Evolutionary conservation across 768 basidiomycete species (phyloP).

Genomic region (Pulveroboletus frians): DNA sequence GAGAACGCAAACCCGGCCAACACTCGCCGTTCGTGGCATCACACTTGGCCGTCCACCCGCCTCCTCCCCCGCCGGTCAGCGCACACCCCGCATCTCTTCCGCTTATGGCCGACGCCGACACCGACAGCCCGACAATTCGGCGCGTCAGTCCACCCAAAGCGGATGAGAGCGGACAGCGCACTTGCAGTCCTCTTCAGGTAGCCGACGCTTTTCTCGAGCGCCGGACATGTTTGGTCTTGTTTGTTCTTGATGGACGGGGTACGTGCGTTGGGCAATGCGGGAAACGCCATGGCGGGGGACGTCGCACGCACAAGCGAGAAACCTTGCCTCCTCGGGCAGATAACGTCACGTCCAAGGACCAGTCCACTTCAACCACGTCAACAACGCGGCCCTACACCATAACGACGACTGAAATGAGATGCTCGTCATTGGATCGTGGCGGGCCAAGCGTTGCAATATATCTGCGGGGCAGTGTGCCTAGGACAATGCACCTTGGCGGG

Average conservation of each 20-base stretch:
- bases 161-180: background rate
- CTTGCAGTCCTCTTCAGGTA: no score
- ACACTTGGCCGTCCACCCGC: background rate
- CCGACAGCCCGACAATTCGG: background rate
- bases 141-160: background rate
- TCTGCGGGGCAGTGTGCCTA: background rate
- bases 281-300: background rate
- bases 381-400: no score
- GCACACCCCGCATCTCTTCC: no score
- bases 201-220: background rate
- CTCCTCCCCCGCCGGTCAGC: no score
- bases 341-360: no score
- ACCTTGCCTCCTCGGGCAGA: background rate
- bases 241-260: no score
- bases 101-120: background rate
- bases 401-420: no score
- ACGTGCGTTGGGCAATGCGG: no score
- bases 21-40: background rate
- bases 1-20: no score
- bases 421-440: no score
- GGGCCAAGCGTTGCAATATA: background rate
- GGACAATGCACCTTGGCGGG: background rate
- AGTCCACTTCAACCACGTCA: no score
- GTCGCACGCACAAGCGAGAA: background rate
- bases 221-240: background rate